Base-by-base conservation (phyloP, 805 yeast genomes). In the Kodamaea lidongshanica region DNA sequence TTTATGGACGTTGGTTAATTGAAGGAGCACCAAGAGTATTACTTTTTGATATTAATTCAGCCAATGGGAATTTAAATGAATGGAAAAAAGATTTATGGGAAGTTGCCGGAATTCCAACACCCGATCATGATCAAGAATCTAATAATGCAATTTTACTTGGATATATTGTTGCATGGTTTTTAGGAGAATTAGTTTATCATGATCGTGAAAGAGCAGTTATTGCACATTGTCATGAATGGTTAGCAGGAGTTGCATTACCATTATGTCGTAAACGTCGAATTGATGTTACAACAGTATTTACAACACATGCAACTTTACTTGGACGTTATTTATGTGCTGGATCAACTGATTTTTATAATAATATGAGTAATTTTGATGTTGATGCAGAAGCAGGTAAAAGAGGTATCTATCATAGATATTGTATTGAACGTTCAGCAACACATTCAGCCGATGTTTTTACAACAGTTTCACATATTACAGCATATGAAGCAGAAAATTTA, bases 361-460 rank as follows among this genome's bases (percentile, higher is more conserved):
- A 88, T 53, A 68, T 89, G 49, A 81, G 81, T 39, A 61, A 72
- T 42, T 88, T 92, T 52, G 97, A 89, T 48, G 97, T 89, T 28
- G 98, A 89, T 56, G 87, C 89, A 19, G 98, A 89, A 60, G 97
- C 97, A 8, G 98, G 98, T 12, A 88, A 86, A 59, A 71, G 97
- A 45, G 98, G 98, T 33, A 89, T 89, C 46, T 89, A 89, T 60
- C 98, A 89, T 56, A 73, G 98, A 40, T 92, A 89, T 57, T 89
- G 98, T 59, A 82, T 89, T 42, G 98, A 89, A 64, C 73, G 98
- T 37, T 88, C 95, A 6, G 96, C 96, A 10, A 87, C 96, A 11
- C 97, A 89, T 54, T 72, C 92, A 9, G 86, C 95, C 5, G 98
- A 89, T 56, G 98, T 89, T 13, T 89, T 89, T 64, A 89, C 98